These are phyloP conservation scores for Apiotrichum mycotoxinovorans DNA, from an alignment of 1,284 basidiomycete species.

Conservation along the genomic window DNA sequence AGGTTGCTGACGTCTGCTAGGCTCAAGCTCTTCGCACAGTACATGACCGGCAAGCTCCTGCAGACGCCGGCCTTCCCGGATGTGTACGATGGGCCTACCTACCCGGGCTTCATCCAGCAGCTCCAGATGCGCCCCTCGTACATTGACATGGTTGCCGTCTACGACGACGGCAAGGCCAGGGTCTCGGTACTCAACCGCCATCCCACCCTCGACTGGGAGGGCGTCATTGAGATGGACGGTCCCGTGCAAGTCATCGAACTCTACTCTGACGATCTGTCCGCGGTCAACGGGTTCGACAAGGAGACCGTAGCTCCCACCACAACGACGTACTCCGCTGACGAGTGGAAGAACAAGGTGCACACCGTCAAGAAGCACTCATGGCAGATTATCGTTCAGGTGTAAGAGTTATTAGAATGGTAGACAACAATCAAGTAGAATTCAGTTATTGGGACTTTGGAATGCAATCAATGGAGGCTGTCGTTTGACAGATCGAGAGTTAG, in stretches of 20 bases:
- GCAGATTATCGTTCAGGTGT: slow-evolving; percentile 28
- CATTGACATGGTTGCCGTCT: slow-evolving; percentile 37
- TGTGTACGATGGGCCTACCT: slow-evolving; percentile 38
- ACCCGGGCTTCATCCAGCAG: slow-evolving; percentile 39
- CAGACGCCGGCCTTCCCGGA: slow-evolving; percentile 28
- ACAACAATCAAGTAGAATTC: too few relatives aligned
- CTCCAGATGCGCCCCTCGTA: slow-evolving; percentile 28
- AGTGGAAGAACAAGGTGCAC: slow-evolving; percentile 22
- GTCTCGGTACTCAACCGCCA: slow-evolving; percentile 43
- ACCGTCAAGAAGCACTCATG: slow-evolving; percentile 41
- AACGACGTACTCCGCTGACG: slow-evolving; percentile 14
- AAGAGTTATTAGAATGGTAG: neutral
- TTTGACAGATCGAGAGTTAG: too few relatives aligned
- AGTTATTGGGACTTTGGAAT: too few relatives aligned
- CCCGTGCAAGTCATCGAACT: slow-evolving; percentile 30
- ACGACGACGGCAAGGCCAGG: slow-evolving; percentile 29
- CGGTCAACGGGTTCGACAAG: slow-evolving; percentile 39
- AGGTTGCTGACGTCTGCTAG: slow-evolving; percentile 2
- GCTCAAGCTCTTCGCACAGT: slow-evolving; percentile 35
- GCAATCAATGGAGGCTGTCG: too few relatives aligned
- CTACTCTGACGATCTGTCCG: slow-evolving; percentile 39
- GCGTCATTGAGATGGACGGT: slow-evolving; percentile 24
- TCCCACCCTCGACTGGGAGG: slow-evolving; percentile 32
- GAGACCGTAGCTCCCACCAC: slow-evolving; percentile 28
- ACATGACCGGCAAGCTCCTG: slow-evolving; percentile 42